Percentiles rank a stretch among this genome's conserved stretches.
These are phyloP conservation scores for Rubia peregrina DNA, from an alignment of 305 asterid genomes.

Conservation along the genomic window DNA sequence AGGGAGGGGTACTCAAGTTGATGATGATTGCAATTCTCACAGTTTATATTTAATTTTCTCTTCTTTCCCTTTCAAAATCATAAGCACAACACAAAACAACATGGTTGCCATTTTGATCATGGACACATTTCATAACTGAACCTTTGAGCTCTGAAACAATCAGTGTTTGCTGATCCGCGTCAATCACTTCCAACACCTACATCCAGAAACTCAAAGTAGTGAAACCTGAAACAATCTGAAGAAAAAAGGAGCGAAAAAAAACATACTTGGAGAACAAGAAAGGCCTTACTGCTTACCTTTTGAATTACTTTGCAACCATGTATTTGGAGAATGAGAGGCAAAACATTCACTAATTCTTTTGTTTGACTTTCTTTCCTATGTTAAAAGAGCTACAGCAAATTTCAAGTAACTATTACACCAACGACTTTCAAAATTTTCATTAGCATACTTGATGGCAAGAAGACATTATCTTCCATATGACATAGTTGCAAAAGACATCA, in stretches of 20 bases:
- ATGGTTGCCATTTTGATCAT: slow-evolving; percentile 87
- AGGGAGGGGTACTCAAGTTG: too few species aligned
- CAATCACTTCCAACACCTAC: slow-evolving; percentile 89
- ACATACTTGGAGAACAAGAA: neutral
- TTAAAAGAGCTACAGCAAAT: slow-evolving; percentile 59
- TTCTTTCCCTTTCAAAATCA: too few species aligned
- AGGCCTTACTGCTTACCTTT: slow-evolving; percentile 48
- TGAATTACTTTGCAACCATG: slow-evolving; percentile 95
- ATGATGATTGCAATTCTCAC: too few species aligned
- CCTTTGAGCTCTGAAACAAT: slow-evolving; percentile 78
- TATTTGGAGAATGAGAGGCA: slow-evolving; percentile 82
- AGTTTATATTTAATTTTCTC: too few species aligned
- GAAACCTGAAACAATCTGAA: too few species aligned
- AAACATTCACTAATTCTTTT: slow-evolving; percentile 62
- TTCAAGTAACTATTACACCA: slow-evolving; percentile 14
- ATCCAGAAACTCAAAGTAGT: slow-evolving; percentile 11
- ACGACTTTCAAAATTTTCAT: slow-evolving; percentile 6
- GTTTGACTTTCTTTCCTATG: slow-evolving; percentile 70
- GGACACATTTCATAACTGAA: slow-evolving; percentile 75
- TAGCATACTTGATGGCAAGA: slow-evolving; percentile 6
- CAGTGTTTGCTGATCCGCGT: slow-evolving; percentile 48
- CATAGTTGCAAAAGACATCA: slow-evolving; percentile 87
- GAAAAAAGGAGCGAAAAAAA: neutral
- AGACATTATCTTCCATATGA: slow-evolving; percentile 63
- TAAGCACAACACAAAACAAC: too few species aligned